Base-by-base conservation (phyloP, 805 yeast species). In the Kuraishia borneana region DNA sequence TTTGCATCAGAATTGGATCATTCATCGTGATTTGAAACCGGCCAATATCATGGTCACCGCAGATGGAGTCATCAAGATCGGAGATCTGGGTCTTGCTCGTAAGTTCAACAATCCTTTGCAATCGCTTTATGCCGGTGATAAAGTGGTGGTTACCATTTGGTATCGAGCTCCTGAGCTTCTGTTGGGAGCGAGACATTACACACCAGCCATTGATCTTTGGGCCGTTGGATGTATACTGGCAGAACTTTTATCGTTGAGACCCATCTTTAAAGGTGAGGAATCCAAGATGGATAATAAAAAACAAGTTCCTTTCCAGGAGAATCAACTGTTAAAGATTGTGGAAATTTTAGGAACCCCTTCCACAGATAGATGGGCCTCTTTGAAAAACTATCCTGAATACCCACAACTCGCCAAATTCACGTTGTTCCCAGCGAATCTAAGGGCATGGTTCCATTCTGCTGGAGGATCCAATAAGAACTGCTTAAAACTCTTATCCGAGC, bases 121-220 rank as follows among this genome's bases (percentile, higher is more conserved):
- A 48, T 76, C 92, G 16, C 61, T 88, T 18, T 88, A 83, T 50
- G 71, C 88, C 16, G 96, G 96, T 30, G 97, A 88, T 55, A 88
- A 88, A 56, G 96, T 88, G 12, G 96, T 88, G 36, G 96, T 88
- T 9, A 88, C 97, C 1, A 88, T 88, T 37, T 88, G 97, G 97
- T 88, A 88, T 53, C 65, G 97, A 44, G 95, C 96, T 0, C 96
- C 96, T 0, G 97, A 88, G 50, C 61, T 88, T 26, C 59, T 88
- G 23, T 56, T 88, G n/a, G 96, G 96, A 0, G 85, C 94, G 2
- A 65, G 95, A 26, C 95, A 88, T 57, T 88, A 88, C 50, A 80
- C 96, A 0, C 88, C 95, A 1, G 87, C 95, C 0, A 77, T 92
- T 33, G 95, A 92, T 59, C 54, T 83, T 23, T 88, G 97, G 97